Conservation (phyloP, 2,329 filamentous ascomycete genomes). For the Hypoxylon sp. region DNA sequence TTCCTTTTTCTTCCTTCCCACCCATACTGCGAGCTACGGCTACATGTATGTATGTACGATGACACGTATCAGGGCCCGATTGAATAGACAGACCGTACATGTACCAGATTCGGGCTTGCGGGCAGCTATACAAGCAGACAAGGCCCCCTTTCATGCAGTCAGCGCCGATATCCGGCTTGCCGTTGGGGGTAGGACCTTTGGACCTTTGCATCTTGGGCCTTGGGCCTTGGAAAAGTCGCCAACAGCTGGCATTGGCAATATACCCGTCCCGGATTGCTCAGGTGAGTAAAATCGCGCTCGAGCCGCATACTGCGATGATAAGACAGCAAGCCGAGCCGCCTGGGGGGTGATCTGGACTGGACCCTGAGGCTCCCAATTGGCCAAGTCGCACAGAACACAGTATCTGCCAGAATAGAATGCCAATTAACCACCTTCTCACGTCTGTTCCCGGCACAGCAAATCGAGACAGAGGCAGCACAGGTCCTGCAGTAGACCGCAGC, state of each 20-base stretch:
- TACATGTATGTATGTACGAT: background rate
- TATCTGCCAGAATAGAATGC: background rate
- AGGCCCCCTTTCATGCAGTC: background rate
- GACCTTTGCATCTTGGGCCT: background rate
- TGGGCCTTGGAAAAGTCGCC: too few relatives aligned
- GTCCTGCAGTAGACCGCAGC: background rate
- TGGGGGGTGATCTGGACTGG: background rate
- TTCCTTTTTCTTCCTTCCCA: too few relatives aligned
- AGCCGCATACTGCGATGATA: background rate
- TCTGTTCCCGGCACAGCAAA: background rate
- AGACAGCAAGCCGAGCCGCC: background rate
- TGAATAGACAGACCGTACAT: background rate
- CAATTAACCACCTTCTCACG: background rate
- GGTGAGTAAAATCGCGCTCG: background rate
- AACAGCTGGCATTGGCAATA: background rate
- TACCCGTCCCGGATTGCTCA: background rate
- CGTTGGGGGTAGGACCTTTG: background rate
- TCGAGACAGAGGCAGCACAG: background rate
- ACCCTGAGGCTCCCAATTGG: background rate
- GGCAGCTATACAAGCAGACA: conserved; percentile 2
- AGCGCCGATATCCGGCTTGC: background rate
- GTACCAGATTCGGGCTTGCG: background rate
- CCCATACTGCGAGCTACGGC: too few relatives aligned
- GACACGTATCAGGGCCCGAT: background rate
- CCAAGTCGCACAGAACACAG: background rate